Percentiles rank a stretch among this genome's conserved stretches.
phyloP scores from a whole-genome alignment of 2,329 filamentous ascomycete genomes.

The Paracoccidioides lutzii region DNA sequence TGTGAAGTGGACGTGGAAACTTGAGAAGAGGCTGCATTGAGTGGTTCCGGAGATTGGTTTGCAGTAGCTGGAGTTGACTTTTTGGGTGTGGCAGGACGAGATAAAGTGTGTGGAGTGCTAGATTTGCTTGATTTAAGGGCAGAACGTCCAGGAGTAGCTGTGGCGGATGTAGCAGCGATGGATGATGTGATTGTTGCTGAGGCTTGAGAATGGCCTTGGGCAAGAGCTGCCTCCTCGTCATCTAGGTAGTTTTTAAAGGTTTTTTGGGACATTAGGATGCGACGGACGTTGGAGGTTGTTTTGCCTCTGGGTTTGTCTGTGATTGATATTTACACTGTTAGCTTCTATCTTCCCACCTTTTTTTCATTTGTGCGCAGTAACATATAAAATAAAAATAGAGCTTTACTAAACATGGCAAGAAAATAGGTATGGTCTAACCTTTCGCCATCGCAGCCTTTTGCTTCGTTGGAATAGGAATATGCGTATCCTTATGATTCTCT shows the following conservation, averaged over 20 bases:
- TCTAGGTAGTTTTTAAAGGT: conserved; percentile 40
- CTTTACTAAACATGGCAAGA: background rate
- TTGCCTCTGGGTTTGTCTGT: conserved; percentile 24
- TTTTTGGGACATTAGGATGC: conserved; percentile 37
- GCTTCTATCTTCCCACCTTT: background rate
- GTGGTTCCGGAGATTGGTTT: background rate
- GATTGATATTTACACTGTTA: background rate
- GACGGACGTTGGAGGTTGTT: conserved; percentile 34
- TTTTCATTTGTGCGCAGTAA: background rate
- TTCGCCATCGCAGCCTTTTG: conserved; percentile 32
- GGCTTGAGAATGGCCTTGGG: conserved; percentile 12
- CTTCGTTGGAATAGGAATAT: conserved; percentile 55
- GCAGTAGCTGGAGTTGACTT: background rate
- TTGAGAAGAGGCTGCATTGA: background rate
- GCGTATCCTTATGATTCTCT: conserved; percentile 60
- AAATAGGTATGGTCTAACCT: conserved; percentile 17
- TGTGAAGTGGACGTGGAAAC: background rate
- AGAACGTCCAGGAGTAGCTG: conserved; percentile 4
- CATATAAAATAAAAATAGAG: background rate
- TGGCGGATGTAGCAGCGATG: background rate
- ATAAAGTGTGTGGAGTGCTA: background rate
- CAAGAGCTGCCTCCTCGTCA: conserved; percentile 35
- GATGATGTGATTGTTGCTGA: background rate
- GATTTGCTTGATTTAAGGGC: conserved; percentile 1
- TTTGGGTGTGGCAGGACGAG: conserved; percentile 1